Evolutionary conservation across 108 stramenopile species (phyloP).

Genomic region (Cyclotella cryptica): DNA sequence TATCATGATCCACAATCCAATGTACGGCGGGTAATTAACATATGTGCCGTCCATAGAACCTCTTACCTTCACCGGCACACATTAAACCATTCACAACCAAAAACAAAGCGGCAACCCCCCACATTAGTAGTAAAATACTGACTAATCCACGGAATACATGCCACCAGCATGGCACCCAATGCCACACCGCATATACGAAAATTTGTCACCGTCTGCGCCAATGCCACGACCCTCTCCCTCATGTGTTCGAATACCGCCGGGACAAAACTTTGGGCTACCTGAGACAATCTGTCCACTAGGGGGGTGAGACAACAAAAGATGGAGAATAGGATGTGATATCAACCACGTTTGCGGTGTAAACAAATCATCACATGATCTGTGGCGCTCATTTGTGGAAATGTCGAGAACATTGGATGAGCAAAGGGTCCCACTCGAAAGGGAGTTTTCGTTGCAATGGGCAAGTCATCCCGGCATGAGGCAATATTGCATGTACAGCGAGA

Average conservation of each 20-base stretch:
- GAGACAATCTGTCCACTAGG: conserved; percentile 75
- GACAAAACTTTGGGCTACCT: conserved; percentile 84
- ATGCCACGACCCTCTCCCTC: conserved; percentile 59
- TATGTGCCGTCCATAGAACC: too few species aligned
- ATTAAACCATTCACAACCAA: conserved; percentile 69
- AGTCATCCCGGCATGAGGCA: too few species aligned
- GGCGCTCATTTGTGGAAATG: too few species aligned
- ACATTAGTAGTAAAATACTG: conserved; percentile 77
- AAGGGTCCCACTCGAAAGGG: too few species aligned
- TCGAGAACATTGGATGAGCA: too few species aligned
- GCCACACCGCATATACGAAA: conserved; percentile 73
- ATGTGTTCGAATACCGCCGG: conserved; percentile 66
- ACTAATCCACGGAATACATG: conserved; percentile 67
- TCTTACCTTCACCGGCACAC: conserved; percentile 73
- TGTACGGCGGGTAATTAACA: too few species aligned
- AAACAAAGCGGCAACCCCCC: conserved; percentile 67
- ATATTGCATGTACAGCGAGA: too few species aligned
- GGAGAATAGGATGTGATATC: conserved; percentile 78
- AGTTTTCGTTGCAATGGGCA: too few species aligned
- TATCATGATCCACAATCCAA: too few species aligned
- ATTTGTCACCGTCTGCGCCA: conserved; percentile 61
- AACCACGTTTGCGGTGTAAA: too few species aligned
- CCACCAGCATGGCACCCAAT: conserved; percentile 65
- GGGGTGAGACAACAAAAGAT: conserved; percentile 83
- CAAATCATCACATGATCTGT: too few species aligned